Evolutionary conservation across 371 early-diverging fungal genomes (phyloP).

Genomic region (Furculomyces boomerangus): DNA sequence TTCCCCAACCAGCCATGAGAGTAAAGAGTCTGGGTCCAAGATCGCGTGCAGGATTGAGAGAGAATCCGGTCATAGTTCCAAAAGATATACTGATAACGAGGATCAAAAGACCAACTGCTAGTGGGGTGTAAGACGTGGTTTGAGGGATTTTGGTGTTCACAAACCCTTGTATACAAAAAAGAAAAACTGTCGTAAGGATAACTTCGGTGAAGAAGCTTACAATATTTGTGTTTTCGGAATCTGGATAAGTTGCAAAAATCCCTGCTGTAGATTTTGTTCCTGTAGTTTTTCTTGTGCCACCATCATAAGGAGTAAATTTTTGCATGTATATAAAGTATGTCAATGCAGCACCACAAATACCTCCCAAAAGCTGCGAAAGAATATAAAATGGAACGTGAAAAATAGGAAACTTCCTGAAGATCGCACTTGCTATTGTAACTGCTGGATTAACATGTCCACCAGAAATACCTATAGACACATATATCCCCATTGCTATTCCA

Average conservation of each 20-base stretch:
- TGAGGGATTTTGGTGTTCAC: conserved; percentile 41
- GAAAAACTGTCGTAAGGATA: conserved; percentile 44
- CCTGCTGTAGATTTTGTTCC: conserved; percentile 27
- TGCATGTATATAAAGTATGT: conserved; percentile 28
- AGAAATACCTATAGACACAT: conserved; percentile 43
- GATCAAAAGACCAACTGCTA: conserved; percentile 34
- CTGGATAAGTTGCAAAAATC: conserved; percentile 40
- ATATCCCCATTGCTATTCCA: conserved; percentile 30
- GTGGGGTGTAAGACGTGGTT: conserved; percentile 12
- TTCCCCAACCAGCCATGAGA: conserved; percentile 2
- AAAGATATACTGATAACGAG: conserved; percentile 31
- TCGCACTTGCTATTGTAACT: conserved; percentile 38
- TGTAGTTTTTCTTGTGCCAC: not conserved
- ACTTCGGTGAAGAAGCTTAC: conserved; percentile 44
- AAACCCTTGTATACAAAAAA: conserved; percentile 36
- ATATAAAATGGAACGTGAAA: conserved; percentile 33
- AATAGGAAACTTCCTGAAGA: conserved; percentile 39
- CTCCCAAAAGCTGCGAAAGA: conserved; percentile 39
- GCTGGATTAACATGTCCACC: conserved; percentile 59
- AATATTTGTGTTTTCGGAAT: conserved; percentile 20
- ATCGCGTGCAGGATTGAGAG: conserved; percentile 66
- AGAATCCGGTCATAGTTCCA: conserved; percentile 45
- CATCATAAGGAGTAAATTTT: conserved; percentile 24
- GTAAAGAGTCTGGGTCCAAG: conserved; percentile 45
- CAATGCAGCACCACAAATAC: conserved; percentile 39